Evolutionary conservation across 345 rosid genomes (phyloP).

Genomic region (Gossypium turneri): DNA sequence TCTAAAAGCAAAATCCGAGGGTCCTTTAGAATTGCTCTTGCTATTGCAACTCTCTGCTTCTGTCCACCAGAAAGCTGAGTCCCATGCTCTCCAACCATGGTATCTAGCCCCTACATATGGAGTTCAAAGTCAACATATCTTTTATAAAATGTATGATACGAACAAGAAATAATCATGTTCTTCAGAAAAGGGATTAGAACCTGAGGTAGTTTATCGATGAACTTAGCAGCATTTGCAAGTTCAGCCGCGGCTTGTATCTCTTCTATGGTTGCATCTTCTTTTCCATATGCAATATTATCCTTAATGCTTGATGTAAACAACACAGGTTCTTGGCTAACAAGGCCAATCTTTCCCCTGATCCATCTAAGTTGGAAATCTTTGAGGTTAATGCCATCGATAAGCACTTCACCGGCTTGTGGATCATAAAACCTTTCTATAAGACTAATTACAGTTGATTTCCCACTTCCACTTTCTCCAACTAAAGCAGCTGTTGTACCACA

Average conservation of each 20-base stretch:
- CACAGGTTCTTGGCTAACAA: constrained; percentile 86
- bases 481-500: constrained; percentile 75
- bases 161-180: too few relatives aligned
- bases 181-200: background rate
- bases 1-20: background rate
- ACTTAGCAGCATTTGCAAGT: constrained; percentile 75
- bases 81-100: constrained; percentile 38
- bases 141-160: background rate
- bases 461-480: constrained; percentile 90
- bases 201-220: constrained; percentile 45
- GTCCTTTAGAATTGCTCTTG: background rate
- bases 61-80: constrained; percentile 3
- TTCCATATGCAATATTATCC: constrained; percentile 74
- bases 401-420: constrained; percentile 57
- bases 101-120: constrained; percentile 54
- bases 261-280: constrained; percentile 58
- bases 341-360: constrained; percentile 69
- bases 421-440: constrained; percentile 79
- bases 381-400: constrained; percentile 27
- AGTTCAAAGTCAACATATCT: background rate
- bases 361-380: constrained; percentile 71
- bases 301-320: constrained; percentile 61
- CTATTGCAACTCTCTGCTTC: background rate
- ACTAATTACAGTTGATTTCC: constrained; percentile 73
- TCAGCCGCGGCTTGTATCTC: constrained; percentile 69